Base-by-base conservation (phyloP, 257 asterid species). In the Solanum chmielewskii region DNA sequence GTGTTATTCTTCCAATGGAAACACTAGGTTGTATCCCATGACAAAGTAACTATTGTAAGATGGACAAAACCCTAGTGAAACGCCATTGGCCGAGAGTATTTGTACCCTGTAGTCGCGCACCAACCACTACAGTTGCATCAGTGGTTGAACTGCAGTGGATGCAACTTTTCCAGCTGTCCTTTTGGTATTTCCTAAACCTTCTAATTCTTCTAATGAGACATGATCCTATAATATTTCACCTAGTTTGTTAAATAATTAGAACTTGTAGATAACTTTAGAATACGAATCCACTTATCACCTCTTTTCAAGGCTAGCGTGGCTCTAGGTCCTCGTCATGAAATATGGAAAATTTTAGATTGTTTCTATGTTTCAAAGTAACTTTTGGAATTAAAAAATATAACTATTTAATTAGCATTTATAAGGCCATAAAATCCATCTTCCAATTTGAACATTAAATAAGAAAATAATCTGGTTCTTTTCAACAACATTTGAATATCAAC, bases 371-470 rank as follows among this genome's bases (percentile, higher is more conserved):
- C 70, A 62, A 23, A 10, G 70, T 62, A 15, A n/a, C 31, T 62
- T 29, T 75, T 29, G 1, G 6, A 41, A 41, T 12, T 56, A 23
- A 82, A 78, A 70, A 88, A 33, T 71, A 90, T 87, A 64, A 82
- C 31, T 52, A 76, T 62, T 70, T 84, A 56, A 18, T 59, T 78
- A 1, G 80, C 80, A 21, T 35, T 49, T 87, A 71, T 86, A 73
- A 91, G 83, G 14, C 93, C 91, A 74, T 47, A 52, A 15, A 18
- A 35, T 3, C 13, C 33, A 23, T 62, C 49, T 11, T 76, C 78
- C 3, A 71, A 88, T 91, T 89, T 90, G 47, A 88, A 92, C 76
- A 94, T 94, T 56, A 94, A 86, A 83, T 92, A 92, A 21, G 91
- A 96, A 70, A 92, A 93, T 87, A 93, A 95, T 15, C 23, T 29